These are phyloP conservation scores for Pseudoneurospora amorphoporcata DNA, from an alignment of 495 filamentous ascomycete genomes.

Conservation along the genomic window DNA sequence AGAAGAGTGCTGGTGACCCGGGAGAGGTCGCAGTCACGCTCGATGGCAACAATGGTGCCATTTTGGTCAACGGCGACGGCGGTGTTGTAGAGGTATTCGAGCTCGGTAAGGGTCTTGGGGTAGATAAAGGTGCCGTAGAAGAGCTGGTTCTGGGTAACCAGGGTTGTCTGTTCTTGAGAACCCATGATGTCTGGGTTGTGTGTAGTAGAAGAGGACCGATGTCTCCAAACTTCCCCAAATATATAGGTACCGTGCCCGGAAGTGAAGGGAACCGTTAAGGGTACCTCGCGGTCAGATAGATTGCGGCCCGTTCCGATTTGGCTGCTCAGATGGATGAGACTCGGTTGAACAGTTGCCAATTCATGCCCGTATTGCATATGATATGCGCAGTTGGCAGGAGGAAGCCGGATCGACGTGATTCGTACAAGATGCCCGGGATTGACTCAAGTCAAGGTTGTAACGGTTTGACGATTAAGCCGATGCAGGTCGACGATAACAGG, in stretches of 20 bases:
- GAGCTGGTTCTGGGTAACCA: conserved; percentile 17
- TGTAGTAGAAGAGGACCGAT: neutral
- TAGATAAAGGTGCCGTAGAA: conserved; percentile 51
- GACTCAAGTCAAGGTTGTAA: neutral
- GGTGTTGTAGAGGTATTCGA: conserved; percentile 48
- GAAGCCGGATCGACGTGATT: neutral
- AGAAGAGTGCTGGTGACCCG: conserved; percentile 16
- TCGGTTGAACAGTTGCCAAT: neutral
- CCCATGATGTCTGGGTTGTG: neutral
- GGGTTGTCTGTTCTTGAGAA: neutral
- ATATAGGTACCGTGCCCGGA: neutral
- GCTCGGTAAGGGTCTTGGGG: conserved; percentile 40
- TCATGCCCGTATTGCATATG: neutral
- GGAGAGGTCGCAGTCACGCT: conserved; percentile 20
- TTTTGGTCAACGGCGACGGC: conserved; percentile 55
- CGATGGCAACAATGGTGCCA: conserved; percentile 55
- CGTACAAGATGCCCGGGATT: neutral
- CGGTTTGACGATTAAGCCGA: neutral
- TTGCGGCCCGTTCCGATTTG: neutral
- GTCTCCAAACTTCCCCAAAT: neutral
- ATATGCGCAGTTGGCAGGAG: neutral
- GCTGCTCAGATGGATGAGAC: neutral
- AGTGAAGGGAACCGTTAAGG: neutral
- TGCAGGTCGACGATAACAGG: neutral
- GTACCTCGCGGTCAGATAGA: neutral